Evolutionary conservation across 805 yeast genomes (phyloP).

Genomic region (Ogataea degrootiae): DNA sequence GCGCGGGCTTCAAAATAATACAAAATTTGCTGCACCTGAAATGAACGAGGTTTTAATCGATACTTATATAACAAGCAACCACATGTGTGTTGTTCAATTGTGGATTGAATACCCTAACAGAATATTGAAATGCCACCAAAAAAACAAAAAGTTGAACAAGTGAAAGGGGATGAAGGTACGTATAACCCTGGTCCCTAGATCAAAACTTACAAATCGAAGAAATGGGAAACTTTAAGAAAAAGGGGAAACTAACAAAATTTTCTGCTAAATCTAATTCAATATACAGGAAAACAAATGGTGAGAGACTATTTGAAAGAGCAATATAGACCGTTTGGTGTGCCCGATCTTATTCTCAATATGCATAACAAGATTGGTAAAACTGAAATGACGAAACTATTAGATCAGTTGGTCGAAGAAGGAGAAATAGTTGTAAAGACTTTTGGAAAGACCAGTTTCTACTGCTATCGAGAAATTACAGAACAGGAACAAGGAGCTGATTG

Average conservation of each 20-base stretch:
- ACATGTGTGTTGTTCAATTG: neutral
- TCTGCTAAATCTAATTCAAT: neutral
- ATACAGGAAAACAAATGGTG: slow-evolving; percentile 1
- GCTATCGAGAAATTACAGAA: slow-evolving; percentile 31
- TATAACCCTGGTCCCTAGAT: neutral
- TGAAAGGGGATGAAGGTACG: slow-evolving; percentile 14
- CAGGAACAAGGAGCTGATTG: slow-evolving; percentile 3
- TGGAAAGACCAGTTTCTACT: slow-evolving; percentile 41
- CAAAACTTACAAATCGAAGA: neutral
- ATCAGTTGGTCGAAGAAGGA: slow-evolving; percentile 28
- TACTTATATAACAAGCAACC: neutral
- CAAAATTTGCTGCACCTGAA: no score
- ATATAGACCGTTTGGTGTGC: slow-evolving; percentile 44
- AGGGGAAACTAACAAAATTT: neutral
- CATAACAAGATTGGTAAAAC: slow-evolving; percentile 36
- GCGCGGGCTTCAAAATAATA: no score
- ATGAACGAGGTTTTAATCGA: neutral
- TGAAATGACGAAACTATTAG: slow-evolving; percentile 32
- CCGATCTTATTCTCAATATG: slow-evolving; percentile 42
- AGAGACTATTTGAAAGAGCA: slow-evolving; percentile 36
- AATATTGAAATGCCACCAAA: slow-evolving; percentile 10
- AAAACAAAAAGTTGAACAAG: slow-evolving; percentile 9
- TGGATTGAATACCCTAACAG: no score
- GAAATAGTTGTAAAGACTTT: slow-evolving; percentile 35
- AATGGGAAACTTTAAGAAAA: neutral